Conservation (phyloP, 257 asterid species). For the Mitragyna speciosa region DNA sequence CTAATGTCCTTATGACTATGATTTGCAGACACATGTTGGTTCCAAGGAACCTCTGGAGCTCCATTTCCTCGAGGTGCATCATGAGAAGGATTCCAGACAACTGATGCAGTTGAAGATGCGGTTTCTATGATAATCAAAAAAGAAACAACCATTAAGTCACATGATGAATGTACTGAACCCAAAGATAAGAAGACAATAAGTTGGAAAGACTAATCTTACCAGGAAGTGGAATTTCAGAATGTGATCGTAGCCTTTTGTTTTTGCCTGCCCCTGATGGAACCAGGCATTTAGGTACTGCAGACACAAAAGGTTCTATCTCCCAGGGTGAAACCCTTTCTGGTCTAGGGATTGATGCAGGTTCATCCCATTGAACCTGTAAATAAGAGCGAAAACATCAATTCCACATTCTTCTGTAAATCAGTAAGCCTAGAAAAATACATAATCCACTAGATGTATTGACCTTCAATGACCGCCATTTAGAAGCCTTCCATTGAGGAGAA, state of each 20-base stretch:
- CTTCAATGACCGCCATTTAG: conserved; percentile 88
- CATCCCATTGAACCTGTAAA: conserved; percentile 60
- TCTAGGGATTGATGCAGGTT: conserved; percentile 40
- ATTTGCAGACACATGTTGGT: conserved; percentile 26
- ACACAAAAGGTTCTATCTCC: conserved; percentile 55
- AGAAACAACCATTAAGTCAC: neutral
- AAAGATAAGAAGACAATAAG: neutral
- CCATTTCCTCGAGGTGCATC: conserved; percentile 37
- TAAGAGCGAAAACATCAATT: neutral
- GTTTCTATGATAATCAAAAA: conserved; percentile 33
- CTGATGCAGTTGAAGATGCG: conserved; percentile 44
- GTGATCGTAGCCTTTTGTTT: conserved; percentile 25
- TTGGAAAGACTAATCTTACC: conserved; percentile 18
- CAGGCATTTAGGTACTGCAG: conserved; percentile 28
- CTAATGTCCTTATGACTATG: conserved; percentile 6
- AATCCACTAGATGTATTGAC: conserved; percentile 24
- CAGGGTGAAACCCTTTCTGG: conserved; percentile 62
- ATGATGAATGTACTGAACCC: no score
- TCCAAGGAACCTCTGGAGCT: conserved; percentile 34
- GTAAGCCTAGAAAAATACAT: neutral
- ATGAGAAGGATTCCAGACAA: conserved; percentile 53
- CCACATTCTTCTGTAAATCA: neutral
- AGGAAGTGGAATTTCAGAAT: conserved; percentile 15
- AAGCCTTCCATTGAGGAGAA: conserved; percentile 63
- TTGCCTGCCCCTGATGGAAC: conserved; percentile 22